phyloP scores from a whole-genome alignment of 768 basidiomycete species.

The Mycena polygramma region DNA sequence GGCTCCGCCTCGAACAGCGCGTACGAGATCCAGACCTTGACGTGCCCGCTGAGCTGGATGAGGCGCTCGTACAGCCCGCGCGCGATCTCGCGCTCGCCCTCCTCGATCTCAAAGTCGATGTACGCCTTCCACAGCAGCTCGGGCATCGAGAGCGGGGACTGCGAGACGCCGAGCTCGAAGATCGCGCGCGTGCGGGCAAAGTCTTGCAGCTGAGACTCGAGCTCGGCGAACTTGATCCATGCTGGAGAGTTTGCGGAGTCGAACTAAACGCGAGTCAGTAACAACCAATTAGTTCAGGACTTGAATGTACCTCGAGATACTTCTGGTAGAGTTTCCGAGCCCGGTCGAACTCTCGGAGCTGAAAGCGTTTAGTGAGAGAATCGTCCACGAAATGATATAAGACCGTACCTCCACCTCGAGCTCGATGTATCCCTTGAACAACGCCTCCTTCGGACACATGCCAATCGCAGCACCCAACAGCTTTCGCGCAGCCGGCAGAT shows the following conservation, averaged over 20 bases:
- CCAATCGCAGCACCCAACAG: constrained; percentile 92
- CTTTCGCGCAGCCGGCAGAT: constrained; percentile 88
- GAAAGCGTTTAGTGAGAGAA: not conserved
- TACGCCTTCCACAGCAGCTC: constrained; percentile 96
- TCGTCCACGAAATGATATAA: not conserved
- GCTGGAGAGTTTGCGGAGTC: constrained; percentile 92
- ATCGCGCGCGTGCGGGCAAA: constrained; percentile 91
- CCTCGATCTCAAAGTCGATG: constrained; percentile 96
- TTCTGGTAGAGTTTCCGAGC: constrained; percentile 94
- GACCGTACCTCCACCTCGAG: constrained; percentile 85
- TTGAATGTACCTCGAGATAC: constrained; percentile 82
- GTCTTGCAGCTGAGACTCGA: constrained; percentile 90
- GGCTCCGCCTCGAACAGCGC: constrained; percentile 91
- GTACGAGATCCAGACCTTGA: constrained; percentile 98
- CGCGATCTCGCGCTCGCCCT: constrained; percentile 90
- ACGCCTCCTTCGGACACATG: constrained; percentile 94
- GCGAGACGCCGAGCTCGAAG: constrained; percentile 91
- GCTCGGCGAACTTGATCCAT: constrained; percentile 97
- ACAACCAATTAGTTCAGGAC: constrained; percentile 12
- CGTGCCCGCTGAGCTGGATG: constrained; percentile 87
- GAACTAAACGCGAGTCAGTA: constrained; percentile 58
- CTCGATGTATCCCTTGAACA: constrained; percentile 97
- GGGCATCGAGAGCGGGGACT: constrained; percentile 92
- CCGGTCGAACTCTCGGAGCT: constrained; percentile 94
- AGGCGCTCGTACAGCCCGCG: constrained; percentile 92